Conservation (phyloP, 352 stramenopile species). For the Blastocystis hominis region DNA sequence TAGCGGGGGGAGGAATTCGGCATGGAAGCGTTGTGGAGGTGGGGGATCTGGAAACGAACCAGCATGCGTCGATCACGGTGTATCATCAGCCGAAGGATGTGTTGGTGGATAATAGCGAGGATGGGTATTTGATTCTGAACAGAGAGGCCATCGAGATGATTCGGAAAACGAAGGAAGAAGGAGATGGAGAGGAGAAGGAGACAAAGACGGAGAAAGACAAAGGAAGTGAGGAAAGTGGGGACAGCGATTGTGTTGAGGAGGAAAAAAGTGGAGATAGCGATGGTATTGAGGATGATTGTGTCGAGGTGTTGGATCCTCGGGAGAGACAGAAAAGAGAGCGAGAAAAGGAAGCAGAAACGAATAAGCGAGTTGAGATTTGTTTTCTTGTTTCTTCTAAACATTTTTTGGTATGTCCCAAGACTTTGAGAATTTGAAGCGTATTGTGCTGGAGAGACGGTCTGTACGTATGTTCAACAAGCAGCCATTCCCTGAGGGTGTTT, state of each 20-base stretch:
- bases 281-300: neutral
- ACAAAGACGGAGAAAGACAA: neutral
- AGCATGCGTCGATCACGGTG: constrained; percentile 40
- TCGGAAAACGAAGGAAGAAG: neutral
- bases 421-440: neutral
- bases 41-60: neutral
- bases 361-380: neutral
- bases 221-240: neutral
- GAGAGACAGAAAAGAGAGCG: neutral
- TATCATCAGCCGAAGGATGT: constrained; percentile 12
- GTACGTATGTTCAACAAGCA: neutral
- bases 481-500: neutral
- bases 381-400: constrained; percentile 2
- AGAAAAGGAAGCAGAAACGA: neutral
- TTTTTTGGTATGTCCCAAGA: neutral
- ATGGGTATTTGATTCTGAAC: constrained; percentile 50
- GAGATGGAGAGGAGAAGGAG: neutral
- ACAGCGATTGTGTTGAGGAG: neutral
- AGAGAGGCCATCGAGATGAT: constrained; percentile 19
- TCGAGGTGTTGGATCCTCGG: neutral
- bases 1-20: constrained; percentile 25
- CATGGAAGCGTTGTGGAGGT: constrained; percentile 12
- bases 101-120: constrained; percentile 2
- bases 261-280: neutral
- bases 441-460: neutral